A percentile compares a stretch with the other conserved stretches of the same genome.
Conservation (phyloP, 805 yeast genomes). For the Blastobotrys parvus region DNA sequence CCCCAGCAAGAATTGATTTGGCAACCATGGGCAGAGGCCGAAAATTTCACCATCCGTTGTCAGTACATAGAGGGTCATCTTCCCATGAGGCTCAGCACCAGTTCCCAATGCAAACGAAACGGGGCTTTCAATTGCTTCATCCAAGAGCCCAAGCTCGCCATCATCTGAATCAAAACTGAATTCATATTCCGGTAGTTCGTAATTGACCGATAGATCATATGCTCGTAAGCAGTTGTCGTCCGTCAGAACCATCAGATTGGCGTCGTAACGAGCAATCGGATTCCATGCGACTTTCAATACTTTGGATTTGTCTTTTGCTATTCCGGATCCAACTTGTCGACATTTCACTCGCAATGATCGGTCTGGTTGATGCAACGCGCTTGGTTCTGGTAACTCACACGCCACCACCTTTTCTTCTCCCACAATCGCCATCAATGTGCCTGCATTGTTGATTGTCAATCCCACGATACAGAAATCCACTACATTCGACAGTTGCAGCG, state of each 20-base stretch:
- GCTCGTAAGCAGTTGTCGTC: constrained; percentile 26
- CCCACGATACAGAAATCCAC: constrained; percentile 28
- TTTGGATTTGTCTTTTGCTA: constrained; percentile 15
- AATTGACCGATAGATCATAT: constrained; percentile 30
- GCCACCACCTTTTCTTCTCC: constrained; percentile 29
- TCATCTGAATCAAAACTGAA: neutral
- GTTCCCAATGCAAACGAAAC: constrained; percentile 42
- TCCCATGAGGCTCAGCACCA: constrained; percentile 30
- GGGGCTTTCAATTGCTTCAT: constrained; percentile 18
- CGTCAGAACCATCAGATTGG: constrained; percentile 38
- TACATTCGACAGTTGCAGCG: constrained; percentile 18
- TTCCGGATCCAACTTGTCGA: constrained; percentile 13
- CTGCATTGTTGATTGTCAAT: constrained; percentile 34
- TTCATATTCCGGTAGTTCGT: constrained; percentile 20
- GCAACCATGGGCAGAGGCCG: constrained; percentile 57
- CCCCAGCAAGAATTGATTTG: constrained; percentile 36
- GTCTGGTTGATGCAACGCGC: constrained; percentile 3
- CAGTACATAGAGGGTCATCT: constrained; percentile 45
- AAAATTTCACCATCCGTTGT: constrained; percentile 52
- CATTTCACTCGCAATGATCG: constrained; percentile 18
- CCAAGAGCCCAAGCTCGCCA: constrained; percentile 5
- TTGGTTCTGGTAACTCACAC: constrained; percentile 26
- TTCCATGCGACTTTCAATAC: constrained; percentile 39
- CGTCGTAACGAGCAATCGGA: constrained; percentile 34
- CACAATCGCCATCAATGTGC: constrained; percentile 36